Conservation (phyloP, 2,329 filamentous ascomycete genomes). For the Herpotrichia juniperi region DNA sequence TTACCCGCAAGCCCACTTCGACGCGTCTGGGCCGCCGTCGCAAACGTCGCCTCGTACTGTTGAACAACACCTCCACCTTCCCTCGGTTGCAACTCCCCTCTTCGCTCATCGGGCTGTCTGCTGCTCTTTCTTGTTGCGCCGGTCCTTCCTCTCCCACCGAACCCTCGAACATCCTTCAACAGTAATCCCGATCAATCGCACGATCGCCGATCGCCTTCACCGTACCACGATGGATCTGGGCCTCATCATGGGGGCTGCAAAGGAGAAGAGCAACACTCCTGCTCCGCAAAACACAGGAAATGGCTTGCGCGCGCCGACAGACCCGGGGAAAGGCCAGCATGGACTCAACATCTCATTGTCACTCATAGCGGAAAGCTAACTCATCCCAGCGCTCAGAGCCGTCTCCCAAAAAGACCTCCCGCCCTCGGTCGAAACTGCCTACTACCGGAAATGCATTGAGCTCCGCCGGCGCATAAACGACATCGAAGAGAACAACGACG, state of each 20-base stretch:
- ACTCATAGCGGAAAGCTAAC: not conserved
- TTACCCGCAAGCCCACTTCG: not conserved
- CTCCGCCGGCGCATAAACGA: slow-evolving; percentile 90
- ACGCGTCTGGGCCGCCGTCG: not conserved
- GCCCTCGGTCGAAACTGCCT: slow-evolving; percentile 92
- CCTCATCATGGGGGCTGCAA: not conserved
- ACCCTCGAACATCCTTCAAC: not conserved
- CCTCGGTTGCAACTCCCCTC: not conserved
- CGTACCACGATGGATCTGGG: not conserved
- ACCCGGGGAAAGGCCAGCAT: not conserved
- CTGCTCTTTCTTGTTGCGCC: not conserved
- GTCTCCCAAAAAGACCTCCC: slow-evolving; percentile 60
- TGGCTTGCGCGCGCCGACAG: not conserved
- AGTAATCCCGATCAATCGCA: not conserved
- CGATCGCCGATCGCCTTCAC: not conserved
- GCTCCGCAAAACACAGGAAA: not conserved
- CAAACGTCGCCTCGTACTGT: not conserved
- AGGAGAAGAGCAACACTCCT: not conserved
- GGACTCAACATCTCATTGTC: not conserved
- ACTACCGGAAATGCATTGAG: slow-evolving; percentile 94
- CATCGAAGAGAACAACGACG: slow-evolving; percentile 89
- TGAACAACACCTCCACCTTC: not conserved
- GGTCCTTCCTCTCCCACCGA: not conserved
- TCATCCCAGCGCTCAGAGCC: slow-evolving; percentile 16
- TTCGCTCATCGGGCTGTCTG: not conserved